These are phyloP conservation scores for Suhomyces prunicola DNA, from an alignment of 805 yeast genomes.

Conservation along the genomic window DNA sequence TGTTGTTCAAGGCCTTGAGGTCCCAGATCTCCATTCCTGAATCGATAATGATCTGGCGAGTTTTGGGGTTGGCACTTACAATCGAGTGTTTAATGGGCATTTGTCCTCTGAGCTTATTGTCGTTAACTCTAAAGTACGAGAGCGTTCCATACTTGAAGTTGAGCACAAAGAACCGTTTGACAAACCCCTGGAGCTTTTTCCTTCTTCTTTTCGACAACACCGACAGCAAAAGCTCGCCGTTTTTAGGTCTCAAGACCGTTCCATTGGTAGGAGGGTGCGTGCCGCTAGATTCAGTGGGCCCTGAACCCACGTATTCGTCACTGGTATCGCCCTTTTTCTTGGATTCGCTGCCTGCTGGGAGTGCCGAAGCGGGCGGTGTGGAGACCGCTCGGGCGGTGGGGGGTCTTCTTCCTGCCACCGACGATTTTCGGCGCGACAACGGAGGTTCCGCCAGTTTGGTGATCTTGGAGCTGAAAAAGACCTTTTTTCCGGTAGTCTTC, in stretches of 20 bases:
- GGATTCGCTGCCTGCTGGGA: background rate
- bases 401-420: background rate
- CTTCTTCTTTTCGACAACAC: slow-evolving; percentile 73
- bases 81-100: slow-evolving; percentile 83
- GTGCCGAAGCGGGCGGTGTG: background rate
- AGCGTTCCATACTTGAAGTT: slow-evolving; percentile 80
- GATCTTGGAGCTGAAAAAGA: slow-evolving; percentile 53
- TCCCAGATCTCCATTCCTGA: slow-evolving; percentile 96
- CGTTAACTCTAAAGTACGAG: slow-evolving; percentile 74
- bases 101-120: slow-evolving; percentile 79
- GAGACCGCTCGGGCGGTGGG: background rate
- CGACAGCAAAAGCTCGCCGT: slow-evolving; percentile 77
- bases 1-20: slow-evolving; percentile 60
- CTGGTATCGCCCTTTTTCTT: background rate
- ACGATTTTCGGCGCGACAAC: slow-evolving; percentile 1
- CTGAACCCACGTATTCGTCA: background rate
- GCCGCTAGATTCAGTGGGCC: background rate
- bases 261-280: background rate
- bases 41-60: slow-evolving; percentile 73
- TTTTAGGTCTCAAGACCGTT: slow-evolving; percentile 41
- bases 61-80: slow-evolving; percentile 71
- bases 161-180: slow-evolving; percentile 77
- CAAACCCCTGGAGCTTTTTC: slow-evolving; percentile 81
- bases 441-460: background rate
- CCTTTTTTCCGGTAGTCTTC: slow-evolving; percentile 77